Evolutionary conservation across 1,284 basidiomycete species (phyloP), one percentile per base, ranked within the genome.

Genomic region (Porogramme epimiltina): DNA sequence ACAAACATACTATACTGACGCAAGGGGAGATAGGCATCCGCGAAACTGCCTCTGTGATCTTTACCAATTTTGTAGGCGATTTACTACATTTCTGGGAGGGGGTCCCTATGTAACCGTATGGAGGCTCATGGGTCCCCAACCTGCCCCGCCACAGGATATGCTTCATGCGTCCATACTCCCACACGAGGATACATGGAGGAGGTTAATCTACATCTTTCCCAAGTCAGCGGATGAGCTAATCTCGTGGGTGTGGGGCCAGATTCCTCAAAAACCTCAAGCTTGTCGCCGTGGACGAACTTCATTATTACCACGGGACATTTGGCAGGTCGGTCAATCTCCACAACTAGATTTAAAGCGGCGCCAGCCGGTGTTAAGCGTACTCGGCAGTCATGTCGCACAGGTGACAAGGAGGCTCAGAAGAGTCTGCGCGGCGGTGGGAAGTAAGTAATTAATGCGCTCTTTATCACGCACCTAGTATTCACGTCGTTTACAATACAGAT

Each of bases 121-220:
- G 44, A 45, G 22, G 42, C 54, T 54, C n/a, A 59, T 59, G 41
- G 46, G 51, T 45, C 48, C 39, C 4, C 42, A n/a, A 31, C 19
- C 13, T 11, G 28, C 34, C 9, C 34, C n/a, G 34, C 34, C n/a
- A 37, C 44, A 95, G 89, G 94, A 95, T 61, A 95, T 87, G 79
- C 76, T 96, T 5, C 93, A 96, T 64, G 84, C 87, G 36, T 87
- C 90, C 1, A 90, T 96, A 54, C 71, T 96, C 4, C 93, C 93
- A 0, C 81, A 89, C 49, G 93, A 96, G 69, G 88, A 94, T 45
- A 64, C 77, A 5, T 96, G 94, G 93, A 78, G 93, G 71, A 79
- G 82, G 80, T 46, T 22, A 34, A 22, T 18, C 36, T 19, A 13
- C 15, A 23, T 33, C 45, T 19, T 25, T 22, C 23, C 25, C n/a